phyloP scores from a whole-genome alignment of 2,329 filamentous ascomycete genomes.

The Aspergillus intermedius region DNA sequence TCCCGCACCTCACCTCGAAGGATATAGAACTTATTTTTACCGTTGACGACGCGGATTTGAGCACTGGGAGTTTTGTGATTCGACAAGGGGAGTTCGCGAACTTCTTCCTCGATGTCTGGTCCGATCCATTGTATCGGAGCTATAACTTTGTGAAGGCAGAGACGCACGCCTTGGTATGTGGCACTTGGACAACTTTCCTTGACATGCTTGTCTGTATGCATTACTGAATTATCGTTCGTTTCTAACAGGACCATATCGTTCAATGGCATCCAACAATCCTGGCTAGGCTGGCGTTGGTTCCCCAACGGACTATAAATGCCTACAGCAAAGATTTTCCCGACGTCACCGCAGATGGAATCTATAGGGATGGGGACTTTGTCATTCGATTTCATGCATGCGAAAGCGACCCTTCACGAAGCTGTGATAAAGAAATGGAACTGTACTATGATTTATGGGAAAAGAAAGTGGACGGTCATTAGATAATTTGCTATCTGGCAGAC shows the following conservation, averaged over 20 bases:
- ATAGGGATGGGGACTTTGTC: slow-evolving; percentile 77
- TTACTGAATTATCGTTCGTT: slow-evolving; percentile 20
- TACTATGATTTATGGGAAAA: slow-evolving; percentile 42
- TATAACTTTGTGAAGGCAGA: slow-evolving; percentile 98
- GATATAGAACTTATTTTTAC: slow-evolving; percentile 76
- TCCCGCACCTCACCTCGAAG: slow-evolving; percentile 68
- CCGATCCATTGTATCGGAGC: slow-evolving; percentile 82
- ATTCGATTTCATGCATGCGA: slow-evolving; percentile 72
- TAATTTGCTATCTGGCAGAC: not conserved
- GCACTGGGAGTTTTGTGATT: slow-evolving; percentile 70
- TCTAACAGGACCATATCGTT: slow-evolving; percentile 67
- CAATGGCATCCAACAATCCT: slow-evolving; percentile 98
- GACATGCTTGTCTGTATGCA: not conserved
- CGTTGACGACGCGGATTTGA: slow-evolving; percentile 76
- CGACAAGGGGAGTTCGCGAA: slow-evolving; percentile 82
- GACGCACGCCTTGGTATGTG: slow-evolving; percentile 73
- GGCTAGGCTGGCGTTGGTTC: slow-evolving; percentile 81
- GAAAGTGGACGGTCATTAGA: slow-evolving; percentile 18
- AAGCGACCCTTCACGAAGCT: slow-evolving; percentile 50
- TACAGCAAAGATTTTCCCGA: slow-evolving; percentile 53
- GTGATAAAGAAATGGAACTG: slow-evolving; percentile 63
- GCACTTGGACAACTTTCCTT: not conserved
- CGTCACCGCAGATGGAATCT: slow-evolving; percentile 51
- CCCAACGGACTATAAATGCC: slow-evolving; percentile 74
- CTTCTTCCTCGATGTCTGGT: slow-evolving; percentile 93